phyloP scores from a whole-genome alignment of 176 grass and related monocot genomes.

The Ensete ventricosum region DNA sequence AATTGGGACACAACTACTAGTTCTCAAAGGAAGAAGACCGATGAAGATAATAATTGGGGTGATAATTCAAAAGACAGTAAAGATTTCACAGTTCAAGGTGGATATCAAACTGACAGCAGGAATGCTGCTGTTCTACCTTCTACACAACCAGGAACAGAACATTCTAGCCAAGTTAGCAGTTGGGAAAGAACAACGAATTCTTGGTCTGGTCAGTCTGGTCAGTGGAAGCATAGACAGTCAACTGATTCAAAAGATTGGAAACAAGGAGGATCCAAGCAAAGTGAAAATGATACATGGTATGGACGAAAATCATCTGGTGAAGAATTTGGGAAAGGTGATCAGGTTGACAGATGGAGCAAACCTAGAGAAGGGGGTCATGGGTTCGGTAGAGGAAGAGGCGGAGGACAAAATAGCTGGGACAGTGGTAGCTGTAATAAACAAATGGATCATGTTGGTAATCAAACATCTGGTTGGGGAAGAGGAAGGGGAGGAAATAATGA shows the following conservation, averaged over 20 bases:
- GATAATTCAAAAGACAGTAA: not conserved
- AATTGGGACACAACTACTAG: not conserved
- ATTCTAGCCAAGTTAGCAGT: not conserved
- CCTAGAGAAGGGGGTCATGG: not conserved
- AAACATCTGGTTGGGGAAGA: constrained; percentile 2
- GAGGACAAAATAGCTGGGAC: not conserved
- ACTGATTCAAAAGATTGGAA: not conserved
- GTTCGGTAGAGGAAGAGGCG: not conserved
- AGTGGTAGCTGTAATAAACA: not conserved
- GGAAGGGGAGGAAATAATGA: constrained; percentile 3
- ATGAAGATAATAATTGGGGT: not conserved
- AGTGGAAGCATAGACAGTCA: too few species aligned
- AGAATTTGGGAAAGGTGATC: not conserved
- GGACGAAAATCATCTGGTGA: not conserved
- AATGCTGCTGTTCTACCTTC: not conserved
- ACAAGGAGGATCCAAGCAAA: not conserved
- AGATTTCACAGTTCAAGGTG: not conserved
- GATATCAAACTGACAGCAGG: not conserved
- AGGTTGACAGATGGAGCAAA: not conserved
- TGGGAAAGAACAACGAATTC: not conserved
- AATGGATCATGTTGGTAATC: not conserved
- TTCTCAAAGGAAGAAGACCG: not conserved
- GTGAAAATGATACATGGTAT: not conserved
- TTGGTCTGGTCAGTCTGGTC: not conserved
- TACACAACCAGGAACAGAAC: not conserved